Conservation (phyloP, 164 flowering plant genomes). For the Chimonanthus salicifolius region DNA sequence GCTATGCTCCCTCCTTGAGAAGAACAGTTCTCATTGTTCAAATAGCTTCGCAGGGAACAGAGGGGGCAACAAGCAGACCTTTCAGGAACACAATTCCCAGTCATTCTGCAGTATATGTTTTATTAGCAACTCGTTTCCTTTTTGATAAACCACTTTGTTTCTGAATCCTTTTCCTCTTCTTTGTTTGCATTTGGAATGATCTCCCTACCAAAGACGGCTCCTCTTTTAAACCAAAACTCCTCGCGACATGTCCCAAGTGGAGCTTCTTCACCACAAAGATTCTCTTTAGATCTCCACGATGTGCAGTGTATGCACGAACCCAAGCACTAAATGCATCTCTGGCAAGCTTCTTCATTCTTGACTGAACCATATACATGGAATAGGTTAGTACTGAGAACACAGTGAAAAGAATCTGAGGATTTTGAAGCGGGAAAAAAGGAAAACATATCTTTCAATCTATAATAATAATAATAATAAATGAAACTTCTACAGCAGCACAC, state of each 20-base stretch:
- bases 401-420: not conserved
- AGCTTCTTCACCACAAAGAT: conserved; percentile 86
- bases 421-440: too few relatives aligned
- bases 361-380: conserved; percentile 26
- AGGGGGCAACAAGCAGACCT: not conserved
- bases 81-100: not conserved
- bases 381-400: not conserved
- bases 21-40: too few relatives aligned
- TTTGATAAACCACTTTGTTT: conserved; percentile 36
- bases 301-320: conserved; percentile 92
- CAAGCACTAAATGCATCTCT: conserved; percentile 86
- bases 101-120: conserved; percentile 11
- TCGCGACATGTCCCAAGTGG: conserved; percentile 91
- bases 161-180: conserved; percentile 70
- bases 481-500: too few relatives aligned
- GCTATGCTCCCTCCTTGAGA: too few relatives aligned
- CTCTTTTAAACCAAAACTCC: conserved; percentile 83
- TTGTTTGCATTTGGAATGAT: conserved; percentile 47
- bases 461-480: too few relatives aligned
- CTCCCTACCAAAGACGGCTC: conserved; percentile 82
- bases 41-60: too few relatives aligned
- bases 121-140: conserved; percentile 31
- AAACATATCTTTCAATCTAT: not conserved
- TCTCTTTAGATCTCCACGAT: conserved; percentile 83
- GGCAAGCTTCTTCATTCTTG: conserved; percentile 52